Base-by-base conservation (phyloP, 176 grass and related monocot species). In the Typha latifolia region DNA sequence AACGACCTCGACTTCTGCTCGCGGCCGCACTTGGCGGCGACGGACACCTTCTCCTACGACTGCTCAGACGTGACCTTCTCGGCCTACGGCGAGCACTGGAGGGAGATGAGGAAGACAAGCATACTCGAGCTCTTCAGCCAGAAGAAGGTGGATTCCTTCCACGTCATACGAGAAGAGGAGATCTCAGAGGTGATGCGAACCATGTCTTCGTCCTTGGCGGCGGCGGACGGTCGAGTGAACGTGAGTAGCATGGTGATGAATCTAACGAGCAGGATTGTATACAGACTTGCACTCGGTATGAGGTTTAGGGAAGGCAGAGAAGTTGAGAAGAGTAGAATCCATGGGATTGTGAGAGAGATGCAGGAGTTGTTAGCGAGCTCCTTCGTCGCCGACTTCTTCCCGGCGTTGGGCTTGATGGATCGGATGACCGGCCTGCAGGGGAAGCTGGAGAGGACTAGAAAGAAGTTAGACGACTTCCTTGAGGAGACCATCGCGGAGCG, bases 121-220 rank as follows among this genome's bases (percentile, higher is more conserved):
- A 9, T n/a, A 4, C 13, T 52, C 4, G 66, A 69, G 48, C 21
- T 69, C 48, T 69, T 69, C 49, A 32, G 12, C 22, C 11, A 14
- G 24, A 70, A 57, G 68, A 70, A 37, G 51, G 51, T 59, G 12
- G 7, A 24, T 3, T 57, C 68, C 10, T 70, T 59, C 12, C 16
- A 20, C 4, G 3, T 8, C 47, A 10, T 51, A 11, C 20, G 66
- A 14, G 66, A 68, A n/a, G 20, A 68, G 5, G 66, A 68, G 43
- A 21, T 68, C 19, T 19, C 7, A 3, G 6, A 21, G 11, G 10
- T 4, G 16, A 29, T 68, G 47, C 4, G 20, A 15, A 20, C 1
- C 31, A 48, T 66, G 1, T 27, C n/a, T 49, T 13, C 20, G 2
- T 14, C 47, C 2, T 56, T 13, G 15, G 15, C 52, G 52, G 15